Percentiles rank a stretch among this genome's conserved stretches.
phyloP scores from a whole-genome alignment of 2,329 filamentous ascomycete species.

The Aspergillus sp. region DNA sequence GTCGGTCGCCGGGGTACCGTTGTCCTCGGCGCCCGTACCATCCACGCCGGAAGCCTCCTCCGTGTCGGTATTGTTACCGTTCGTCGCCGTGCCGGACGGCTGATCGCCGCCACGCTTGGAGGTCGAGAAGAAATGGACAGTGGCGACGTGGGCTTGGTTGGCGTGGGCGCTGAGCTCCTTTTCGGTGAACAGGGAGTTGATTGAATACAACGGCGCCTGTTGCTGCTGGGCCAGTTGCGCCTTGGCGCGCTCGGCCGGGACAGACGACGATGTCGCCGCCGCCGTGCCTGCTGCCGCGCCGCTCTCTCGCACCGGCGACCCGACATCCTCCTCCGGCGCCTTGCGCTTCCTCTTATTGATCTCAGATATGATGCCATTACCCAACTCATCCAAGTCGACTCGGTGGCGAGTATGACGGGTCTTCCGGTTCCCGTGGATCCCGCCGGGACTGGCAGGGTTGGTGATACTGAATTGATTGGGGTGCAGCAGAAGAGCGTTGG shows the following conservation, averaged over 20 bases:
- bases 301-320: conserved; percentile 55
- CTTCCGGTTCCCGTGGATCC: conserved; percentile 60
- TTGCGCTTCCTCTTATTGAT: conserved; percentile 61
- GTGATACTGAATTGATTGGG: conserved; percentile 67
- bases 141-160: conserved; percentile 60
- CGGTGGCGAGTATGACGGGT: conserved; percentile 62
- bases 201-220: conserved; percentile 59
- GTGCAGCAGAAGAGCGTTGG: conserved; percentile 63
- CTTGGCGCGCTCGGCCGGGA: conserved; percentile 54
- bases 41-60: conserved; percentile 37
- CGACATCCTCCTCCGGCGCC: conserved; percentile 56
- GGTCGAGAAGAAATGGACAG: conserved; percentile 58
- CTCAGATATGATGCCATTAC: conserved; percentile 48
- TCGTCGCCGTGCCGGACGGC: conserved; percentile 36
- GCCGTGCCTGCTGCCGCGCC: conserved; percentile 26
- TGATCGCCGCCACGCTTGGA: conserved; percentile 47
- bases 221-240: conserved; percentile 56
- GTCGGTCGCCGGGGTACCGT: conserved; percentile 48
- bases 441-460: conserved; percentile 63
- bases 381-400: conserved; percentile 53
- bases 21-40: conserved; percentile 41
- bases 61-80: conserved; percentile 43
- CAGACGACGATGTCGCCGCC: conserved; percentile 30
- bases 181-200: conserved; percentile 66
- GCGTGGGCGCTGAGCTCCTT: conserved; percentile 64